A percentile compares a stretch with the other conserved stretches of the same genome.
These are phyloP conservation scores for Geosmithia flava DNA, from an alignment of 2,329 filamentous ascomycete species.

Conservation along the genomic window DNA sequence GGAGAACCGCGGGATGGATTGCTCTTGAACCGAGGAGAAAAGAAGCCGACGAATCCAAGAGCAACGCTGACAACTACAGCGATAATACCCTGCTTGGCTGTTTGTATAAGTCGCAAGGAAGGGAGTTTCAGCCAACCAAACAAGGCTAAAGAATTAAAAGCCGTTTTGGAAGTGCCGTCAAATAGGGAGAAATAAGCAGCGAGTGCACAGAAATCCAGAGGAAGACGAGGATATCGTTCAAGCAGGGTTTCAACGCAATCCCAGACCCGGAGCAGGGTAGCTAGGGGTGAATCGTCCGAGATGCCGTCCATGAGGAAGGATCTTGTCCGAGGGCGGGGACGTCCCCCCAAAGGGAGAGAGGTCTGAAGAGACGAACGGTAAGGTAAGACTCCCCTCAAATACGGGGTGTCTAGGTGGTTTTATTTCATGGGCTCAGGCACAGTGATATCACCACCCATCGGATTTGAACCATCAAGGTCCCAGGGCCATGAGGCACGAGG, in stretches of 20 bases:
- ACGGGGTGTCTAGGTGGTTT: neutral
- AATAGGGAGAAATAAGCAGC: conserved; percentile 8
- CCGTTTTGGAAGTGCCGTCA: conserved; percentile 7
- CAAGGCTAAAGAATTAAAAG: conserved; percentile 10
- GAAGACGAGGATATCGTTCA: neutral
- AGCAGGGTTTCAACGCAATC: conserved; percentile 1
- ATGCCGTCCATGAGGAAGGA: conserved; percentile 3
- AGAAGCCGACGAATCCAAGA: no score
- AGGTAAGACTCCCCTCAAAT: neutral
- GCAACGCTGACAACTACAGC: no score
- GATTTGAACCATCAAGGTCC: neutral
- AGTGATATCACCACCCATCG: neutral
- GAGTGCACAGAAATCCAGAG: neutral
- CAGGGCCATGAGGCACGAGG: neutral
- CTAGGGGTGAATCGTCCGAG: conserved; percentile 1
- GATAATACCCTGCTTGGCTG: no score
- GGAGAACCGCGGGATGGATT: no score
- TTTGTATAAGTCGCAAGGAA: no score
- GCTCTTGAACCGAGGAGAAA: no score
- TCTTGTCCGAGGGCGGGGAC: neutral
- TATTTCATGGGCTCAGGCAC: neutral
- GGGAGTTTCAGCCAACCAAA: conserved; percentile 7
- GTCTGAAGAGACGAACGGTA: neutral
- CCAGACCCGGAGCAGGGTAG: conserved; percentile 1
- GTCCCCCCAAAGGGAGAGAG: neutral